Percentiles rank a stretch among this genome's conserved stretches.
These are phyloP conservation scores for Cynanchum wilfordii DNA, from an alignment of 257 asterid species.

Conservation along the genomic window DNA sequence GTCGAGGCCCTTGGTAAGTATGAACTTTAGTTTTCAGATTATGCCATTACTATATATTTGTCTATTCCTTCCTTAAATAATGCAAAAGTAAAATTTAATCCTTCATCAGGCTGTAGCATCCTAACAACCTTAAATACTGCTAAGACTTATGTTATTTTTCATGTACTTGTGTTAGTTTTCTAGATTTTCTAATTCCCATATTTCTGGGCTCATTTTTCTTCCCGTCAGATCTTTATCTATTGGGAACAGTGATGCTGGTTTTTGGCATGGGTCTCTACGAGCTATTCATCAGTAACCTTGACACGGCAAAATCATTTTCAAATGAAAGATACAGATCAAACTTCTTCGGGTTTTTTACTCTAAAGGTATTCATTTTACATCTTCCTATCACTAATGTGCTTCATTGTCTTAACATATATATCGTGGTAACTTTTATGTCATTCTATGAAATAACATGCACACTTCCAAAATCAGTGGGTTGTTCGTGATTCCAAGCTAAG, in stretches of 20 bases:
- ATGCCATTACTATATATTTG: neutral
- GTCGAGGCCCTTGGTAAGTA: constrained; percentile 84
- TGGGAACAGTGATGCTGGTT: constrained; percentile 96
- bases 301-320: constrained; percentile 44
- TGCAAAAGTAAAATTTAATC: neutral
- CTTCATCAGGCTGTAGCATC: neutral
- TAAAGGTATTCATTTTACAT: constrained; percentile 47
- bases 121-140: too few species aligned
- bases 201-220: neutral
- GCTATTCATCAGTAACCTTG: constrained; percentile 93
- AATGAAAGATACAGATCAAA: constrained; percentile 58
- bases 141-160: neutral
- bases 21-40: neutral
- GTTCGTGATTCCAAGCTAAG: neutral
- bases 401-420: neutral
- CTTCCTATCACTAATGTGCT: neutral
- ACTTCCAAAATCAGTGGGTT: neutral
- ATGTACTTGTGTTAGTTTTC: neutral
- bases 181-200: neutral
- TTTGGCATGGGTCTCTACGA: constrained; percentile 96
- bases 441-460: neutral
- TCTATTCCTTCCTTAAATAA: neutral
- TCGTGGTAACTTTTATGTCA: neutral
- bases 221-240: constrained; percentile 61
- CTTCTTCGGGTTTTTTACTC: constrained; percentile 70